These are phyloP conservation scores for Solanum arcanum DNA, from an alignment of 257 asterid genomes.

Conservation along the genomic window DNA sequence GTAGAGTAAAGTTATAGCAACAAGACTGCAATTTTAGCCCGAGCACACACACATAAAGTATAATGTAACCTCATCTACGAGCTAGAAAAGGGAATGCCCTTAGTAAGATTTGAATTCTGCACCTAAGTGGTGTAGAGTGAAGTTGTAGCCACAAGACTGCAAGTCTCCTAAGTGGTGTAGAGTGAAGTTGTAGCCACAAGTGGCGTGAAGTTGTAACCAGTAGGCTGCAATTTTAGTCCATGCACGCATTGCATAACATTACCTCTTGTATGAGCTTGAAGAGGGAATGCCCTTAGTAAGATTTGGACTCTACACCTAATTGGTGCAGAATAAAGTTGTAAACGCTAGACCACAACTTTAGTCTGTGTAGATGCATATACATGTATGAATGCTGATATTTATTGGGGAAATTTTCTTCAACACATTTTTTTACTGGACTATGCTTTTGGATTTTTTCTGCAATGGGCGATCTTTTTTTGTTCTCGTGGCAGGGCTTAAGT, in stretches of 20 bases:
- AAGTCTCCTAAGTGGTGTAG: too few species aligned
- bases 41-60: not conserved
- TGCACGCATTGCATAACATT: not conserved
- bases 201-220: not conserved
- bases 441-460: not conserved
- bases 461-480: not conserved
- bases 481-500: conserved; percentile 40
- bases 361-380: not conserved
- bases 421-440: not conserved
- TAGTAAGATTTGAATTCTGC: not conserved
- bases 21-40: not conserved
- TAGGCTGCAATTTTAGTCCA: not conserved
- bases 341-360: not conserved
- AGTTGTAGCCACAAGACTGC: not conserved
- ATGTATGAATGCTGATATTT: not conserved
- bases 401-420: not conserved
- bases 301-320: not conserved
- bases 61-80: not conserved
- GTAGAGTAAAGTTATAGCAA: not conserved
- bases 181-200: too few species aligned
- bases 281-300: not conserved
- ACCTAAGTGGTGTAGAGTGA: not conserved
- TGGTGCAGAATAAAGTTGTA: not conserved
- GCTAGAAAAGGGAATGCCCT: not conserved
- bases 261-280: not conserved